Base-by-base conservation (phyloP, 1,284 basidiomycete species). In the Tetrapyrgos nigripes region DNA sequence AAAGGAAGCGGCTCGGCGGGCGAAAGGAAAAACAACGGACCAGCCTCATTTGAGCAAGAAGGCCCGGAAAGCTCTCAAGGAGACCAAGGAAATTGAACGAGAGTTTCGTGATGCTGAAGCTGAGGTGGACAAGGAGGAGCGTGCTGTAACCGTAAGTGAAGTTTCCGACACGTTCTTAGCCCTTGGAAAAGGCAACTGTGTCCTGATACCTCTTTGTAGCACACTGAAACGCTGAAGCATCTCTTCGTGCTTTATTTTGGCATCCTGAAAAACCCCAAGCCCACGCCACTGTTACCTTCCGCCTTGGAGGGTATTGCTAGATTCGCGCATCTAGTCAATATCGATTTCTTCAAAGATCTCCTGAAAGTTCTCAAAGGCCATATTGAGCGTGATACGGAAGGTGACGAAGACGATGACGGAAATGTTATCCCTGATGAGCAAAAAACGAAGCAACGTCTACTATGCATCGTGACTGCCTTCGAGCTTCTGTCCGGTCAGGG, bases 311-410 rank as follows among this genome's bases (percentile, higher is more conserved):
- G 97, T 61, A 91, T 99, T 67, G 89, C 95, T 4, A 89, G 89
- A 75, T 99, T 94, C 70, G 92, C 97, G 0, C 97, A 99, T 73
- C 85, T 98, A 57, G 95, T 99, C 74, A 99, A 98, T 76, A 86
- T 99, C 67, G 97, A 99, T 73, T 99, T 99, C 77, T 99, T 99
- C 87, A 90, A 91, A 65, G 97, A 99, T 76, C 80, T 99, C 48
- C 83, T 99, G 75, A 82, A 87, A 53, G 95, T 97, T 1, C 81
- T 99, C 31, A 93, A 93, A 72, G 83, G 83, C 58, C 86, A 95
- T 57, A 87, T 97, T 64, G 70, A 77, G 55, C 81, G 83, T 61
- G 82, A 83, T 54, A 66, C 66, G 31, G 76, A 79, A 50, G 77
- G 76, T 33, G 74, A 74, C 29, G 79, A 81, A 53, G 74, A 79